Evolutionary conservation across 2,329 filamentous ascomycete species (phyloP).

Genomic region (Venturia oleaginea): DNA sequence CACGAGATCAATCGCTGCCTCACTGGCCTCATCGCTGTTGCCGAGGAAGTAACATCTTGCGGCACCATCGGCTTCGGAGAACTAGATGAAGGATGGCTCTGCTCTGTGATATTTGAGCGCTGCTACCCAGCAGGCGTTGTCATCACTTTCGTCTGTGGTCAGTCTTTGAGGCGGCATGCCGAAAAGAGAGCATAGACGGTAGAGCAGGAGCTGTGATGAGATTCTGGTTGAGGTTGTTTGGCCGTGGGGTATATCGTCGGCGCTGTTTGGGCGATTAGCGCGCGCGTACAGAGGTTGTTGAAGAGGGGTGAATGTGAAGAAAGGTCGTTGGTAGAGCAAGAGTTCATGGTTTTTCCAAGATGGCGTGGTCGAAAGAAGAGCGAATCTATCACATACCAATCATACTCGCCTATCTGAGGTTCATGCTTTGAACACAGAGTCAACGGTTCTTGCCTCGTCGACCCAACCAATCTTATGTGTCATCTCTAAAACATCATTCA

Average conservation of each 20-base stretch:
- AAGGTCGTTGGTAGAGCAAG: too few species aligned
- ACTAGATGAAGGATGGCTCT: background rate
- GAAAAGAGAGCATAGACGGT: background rate
- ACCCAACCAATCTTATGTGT: background rate
- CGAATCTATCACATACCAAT: background rate
- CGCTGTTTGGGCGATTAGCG: background rate
- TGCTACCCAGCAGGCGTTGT: background rate
- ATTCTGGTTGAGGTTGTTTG: background rate
- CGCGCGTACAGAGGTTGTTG: background rate
- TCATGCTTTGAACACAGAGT: background rate
- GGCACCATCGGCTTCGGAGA: background rate
- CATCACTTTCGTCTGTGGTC: background rate
- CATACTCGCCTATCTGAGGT: background rate
- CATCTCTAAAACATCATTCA: background rate
- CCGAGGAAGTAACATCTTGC: background rate
- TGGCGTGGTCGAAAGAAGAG: background rate
- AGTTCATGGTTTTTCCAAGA: too few species aligned
- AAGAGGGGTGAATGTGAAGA: too few species aligned
- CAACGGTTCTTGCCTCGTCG: background rate
- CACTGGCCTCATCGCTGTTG: background rate
- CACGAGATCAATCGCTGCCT: background rate
- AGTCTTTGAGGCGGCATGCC: background rate
- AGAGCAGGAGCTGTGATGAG: background rate
- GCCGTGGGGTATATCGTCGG: background rate
- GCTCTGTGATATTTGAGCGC: background rate